phyloP scores from a whole-genome alignment of 495 filamentous ascomycete genomes.

The Penicillium cosmopolitanum region DNA sequence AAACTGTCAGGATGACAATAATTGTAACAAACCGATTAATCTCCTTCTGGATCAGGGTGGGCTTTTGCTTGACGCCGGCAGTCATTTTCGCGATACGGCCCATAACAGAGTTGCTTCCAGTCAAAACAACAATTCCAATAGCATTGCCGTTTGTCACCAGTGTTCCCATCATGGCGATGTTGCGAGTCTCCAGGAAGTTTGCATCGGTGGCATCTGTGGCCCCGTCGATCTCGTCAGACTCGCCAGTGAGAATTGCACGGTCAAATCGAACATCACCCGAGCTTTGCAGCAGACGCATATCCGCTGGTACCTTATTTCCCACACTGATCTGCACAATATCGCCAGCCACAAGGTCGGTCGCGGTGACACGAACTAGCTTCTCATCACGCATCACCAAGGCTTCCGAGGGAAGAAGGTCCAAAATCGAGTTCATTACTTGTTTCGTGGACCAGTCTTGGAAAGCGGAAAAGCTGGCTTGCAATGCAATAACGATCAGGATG shows the following conservation, averaged over 20 bases:
- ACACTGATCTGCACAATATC: conserved; percentile 67
- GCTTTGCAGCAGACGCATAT: conserved; percentile 66
- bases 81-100: conserved; percentile 72
- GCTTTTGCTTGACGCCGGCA: conserved; percentile 61
- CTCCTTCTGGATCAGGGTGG: conserved; percentile 70
- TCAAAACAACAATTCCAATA: conserved; percentile 65
- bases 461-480: conserved; percentile 71
- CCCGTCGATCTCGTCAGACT: conserved; percentile 64
- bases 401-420: conserved; percentile 67
- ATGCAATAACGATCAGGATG: conserved; percentile 65
- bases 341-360: conserved; percentile 67
- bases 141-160: conserved; percentile 67
- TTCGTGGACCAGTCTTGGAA: conserved; percentile 70
- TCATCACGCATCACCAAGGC: conserved; percentile 65
- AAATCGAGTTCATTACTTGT: conserved; percentile 67
- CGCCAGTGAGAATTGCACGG: conserved; percentile 70
- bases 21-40: conserved; percentile 68
- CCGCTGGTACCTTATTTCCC: conserved; percentile 74
- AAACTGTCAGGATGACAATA: conserved; percentile 58
- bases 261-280: conserved; percentile 73
- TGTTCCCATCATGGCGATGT: conserved; percentile 74
- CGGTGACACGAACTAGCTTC: conserved; percentile 47
- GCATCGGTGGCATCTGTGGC: conserved; percentile 62
- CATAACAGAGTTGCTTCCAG: conserved; percentile 64
- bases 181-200: conserved; percentile 75